These are phyloP conservation scores for Cladosporium sphaerospermum DNA, from an alignment of 2,329 filamentous ascomycete species.

Conservation along the genomic window DNA sequence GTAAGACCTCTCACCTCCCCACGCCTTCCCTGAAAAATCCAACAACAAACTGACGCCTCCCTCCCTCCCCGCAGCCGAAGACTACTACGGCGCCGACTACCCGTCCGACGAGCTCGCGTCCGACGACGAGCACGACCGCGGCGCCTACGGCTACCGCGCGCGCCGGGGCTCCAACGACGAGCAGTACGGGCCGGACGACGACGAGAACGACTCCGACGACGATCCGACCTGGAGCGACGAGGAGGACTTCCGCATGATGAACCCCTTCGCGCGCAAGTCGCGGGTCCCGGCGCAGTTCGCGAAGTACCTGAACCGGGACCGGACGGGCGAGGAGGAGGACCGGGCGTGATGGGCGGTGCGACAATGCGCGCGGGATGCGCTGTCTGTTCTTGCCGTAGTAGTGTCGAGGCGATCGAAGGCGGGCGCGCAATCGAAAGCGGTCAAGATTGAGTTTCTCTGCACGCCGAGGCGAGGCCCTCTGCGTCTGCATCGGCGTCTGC, in stretches of 20 bases:
- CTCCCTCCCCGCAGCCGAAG: conserved; percentile 48
- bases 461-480: no score
- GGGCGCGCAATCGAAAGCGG: no score
- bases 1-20: conserved; percentile 24
- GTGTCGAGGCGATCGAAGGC: no score
- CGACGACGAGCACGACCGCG: conserved; percentile 56
- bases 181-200: conserved; percentile 29
- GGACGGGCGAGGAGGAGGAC: conserved; percentile 1
- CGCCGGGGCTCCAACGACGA: conserved; percentile 36
- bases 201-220: conserved; percentile 24
- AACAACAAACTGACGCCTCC: conserved; percentile 4
- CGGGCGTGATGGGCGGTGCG: no score
- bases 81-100: conserved; percentile 73
- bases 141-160: conserved; percentile 36
- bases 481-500: no score
- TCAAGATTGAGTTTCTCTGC: no score
- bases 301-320: conserved; percentile 15
- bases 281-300: conserved; percentile 18
- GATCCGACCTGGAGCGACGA: conserved; percentile 13
- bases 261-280: conserved; percentile 26
- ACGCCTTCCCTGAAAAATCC: conserved; percentile 26
- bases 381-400: no score
- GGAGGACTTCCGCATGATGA: conserved; percentile 23
- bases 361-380: no score
- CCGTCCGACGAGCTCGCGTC: conserved; percentile 72